Base-by-base conservation (phyloP, 2,329 filamentous ascomycete species). In the Escovopsis weberi region DNA sequence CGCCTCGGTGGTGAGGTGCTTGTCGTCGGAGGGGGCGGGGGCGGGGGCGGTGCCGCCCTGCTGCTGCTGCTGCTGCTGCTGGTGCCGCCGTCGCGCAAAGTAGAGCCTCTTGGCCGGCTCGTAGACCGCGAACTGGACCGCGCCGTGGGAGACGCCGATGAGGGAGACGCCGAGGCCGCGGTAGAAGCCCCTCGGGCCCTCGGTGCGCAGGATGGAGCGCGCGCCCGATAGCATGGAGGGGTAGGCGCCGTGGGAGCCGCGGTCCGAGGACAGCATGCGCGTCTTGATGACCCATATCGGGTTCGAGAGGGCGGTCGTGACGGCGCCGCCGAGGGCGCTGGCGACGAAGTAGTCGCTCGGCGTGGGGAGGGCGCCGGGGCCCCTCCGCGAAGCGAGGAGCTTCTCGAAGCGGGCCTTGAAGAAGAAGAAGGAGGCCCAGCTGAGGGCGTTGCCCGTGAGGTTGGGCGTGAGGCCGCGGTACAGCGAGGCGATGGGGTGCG, bases 211-310 rank as follows among this genome's bases (percentile, higher is more conserved):
- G 18, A 98, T 75, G 37, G 77, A 72, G 33, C 60, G 61, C 2
- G 80, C 74, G 26, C 91, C 91, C 39, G 79, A 72, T 50, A 70
- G 65, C 68, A 95, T 85, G 50, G 76, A 81, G 12, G 75, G 72
- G 62, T 98, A 98, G 1, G 89, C 91, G 12, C 86, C 86, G 2
- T 72, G 74, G 6, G 78, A 72, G 43, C 75, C 69, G 40, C 76
- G 75, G 50, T 91, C 85, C 4, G 85, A 88, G 28, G 87, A 86
- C 23, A 96, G 70, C 87, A 98, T 96, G 48, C 91, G 82, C 8
- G 89, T 96, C 68, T 96, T 96, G 59, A 98, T 78, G 3, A 98
- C 91, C 91, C 91, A 98, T 53, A 98, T 80, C 2, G 91, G 91
- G 59, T 96, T 96, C 28, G 91, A 96, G 50, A 89, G 70, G 28